These are phyloP conservation scores for Chenopodium album DNA, from an alignment of 148 eudicot genomes.

Conservation along the genomic window DNA sequence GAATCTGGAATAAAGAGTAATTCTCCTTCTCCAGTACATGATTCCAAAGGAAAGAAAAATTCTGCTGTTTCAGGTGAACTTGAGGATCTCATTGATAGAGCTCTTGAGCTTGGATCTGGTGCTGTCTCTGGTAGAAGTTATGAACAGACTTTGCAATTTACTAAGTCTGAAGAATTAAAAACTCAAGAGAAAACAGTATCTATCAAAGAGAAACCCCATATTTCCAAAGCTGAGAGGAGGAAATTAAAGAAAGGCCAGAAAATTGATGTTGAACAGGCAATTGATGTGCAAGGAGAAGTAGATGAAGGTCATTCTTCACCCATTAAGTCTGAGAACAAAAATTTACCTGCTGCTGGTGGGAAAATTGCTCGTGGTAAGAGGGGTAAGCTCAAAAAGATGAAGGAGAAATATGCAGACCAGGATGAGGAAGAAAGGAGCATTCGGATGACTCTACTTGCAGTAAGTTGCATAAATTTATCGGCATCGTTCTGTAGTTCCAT, in stretches of 20 bases:
- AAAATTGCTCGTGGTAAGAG: slow-evolving; percentile 88
- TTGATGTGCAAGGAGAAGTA: slow-evolving; percentile 34
- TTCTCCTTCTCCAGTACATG: slow-evolving; percentile 23
- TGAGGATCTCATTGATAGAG: slow-evolving; percentile 90
- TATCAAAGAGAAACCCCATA: slow-evolving; percentile 68
- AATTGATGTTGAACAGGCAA: slow-evolving; percentile 34
- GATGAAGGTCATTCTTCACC: slow-evolving; percentile 32
- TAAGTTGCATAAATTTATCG: slow-evolving; percentile 39
- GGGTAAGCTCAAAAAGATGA: slow-evolving; percentile 89
- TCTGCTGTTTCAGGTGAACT: slow-evolving; percentile 49
- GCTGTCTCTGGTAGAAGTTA: slow-evolving; percentile 47
- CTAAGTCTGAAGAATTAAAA: slow-evolving; percentile 37
- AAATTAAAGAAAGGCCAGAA: slow-evolving; percentile 83
- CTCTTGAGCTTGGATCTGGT: slow-evolving; percentile 91
- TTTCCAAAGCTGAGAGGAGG: slow-evolving; percentile 91
- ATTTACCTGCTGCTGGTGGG: slow-evolving; percentile 47
- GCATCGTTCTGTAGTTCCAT: neutral
- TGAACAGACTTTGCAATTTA: slow-evolving; percentile 45
- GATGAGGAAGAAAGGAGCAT: slow-evolving; percentile 93
- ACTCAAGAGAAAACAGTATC: slow-evolving; percentile 36
- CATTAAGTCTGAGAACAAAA: slow-evolving; percentile 46
- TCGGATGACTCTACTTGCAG: slow-evolving; percentile 94
- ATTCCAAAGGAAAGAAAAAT: slow-evolving; percentile 35
- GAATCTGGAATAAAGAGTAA: slow-evolving; percentile 33
- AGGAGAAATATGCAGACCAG: slow-evolving; percentile 96